phyloP scores from a whole-genome alignment of 2,329 filamentous ascomycete species.

The Macrophomina phaseolina region DNA sequence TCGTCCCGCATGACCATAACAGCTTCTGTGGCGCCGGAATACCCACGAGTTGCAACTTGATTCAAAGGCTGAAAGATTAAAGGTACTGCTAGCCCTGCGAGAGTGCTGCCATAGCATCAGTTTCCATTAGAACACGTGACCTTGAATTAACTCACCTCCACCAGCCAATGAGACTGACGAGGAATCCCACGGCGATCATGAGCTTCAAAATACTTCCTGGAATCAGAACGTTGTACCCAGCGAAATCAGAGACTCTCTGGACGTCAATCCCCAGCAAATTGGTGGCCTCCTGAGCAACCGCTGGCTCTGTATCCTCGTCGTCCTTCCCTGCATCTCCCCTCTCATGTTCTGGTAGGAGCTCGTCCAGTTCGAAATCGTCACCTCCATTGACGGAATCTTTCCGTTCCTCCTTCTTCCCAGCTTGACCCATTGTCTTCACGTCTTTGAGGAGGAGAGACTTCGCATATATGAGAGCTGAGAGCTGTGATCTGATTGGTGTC shows the following conservation, averaged over 20 bases:
- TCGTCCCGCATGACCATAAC: slow-evolving; percentile 78
- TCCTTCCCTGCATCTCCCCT: slow-evolving; percentile 28
- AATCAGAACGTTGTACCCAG: slow-evolving; percentile 70
- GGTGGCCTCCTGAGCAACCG: slow-evolving; percentile 66
- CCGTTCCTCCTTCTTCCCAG: not conserved
- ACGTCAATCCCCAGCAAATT: slow-evolving; percentile 79
- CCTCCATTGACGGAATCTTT: not conserved
- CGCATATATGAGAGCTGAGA: slow-evolving; percentile 74
- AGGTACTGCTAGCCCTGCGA: not conserved
- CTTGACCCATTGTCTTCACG: slow-evolving; percentile 61
- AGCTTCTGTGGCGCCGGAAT: slow-evolving; percentile 54
- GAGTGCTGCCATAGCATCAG: not conserved
- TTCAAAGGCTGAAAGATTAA: slow-evolving; percentile 17
- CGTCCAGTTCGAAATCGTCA: slow-evolving; percentile 42
- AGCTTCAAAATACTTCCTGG: slow-evolving; percentile 68
- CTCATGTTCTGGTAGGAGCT: slow-evolving; percentile 43
- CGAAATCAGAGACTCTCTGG: slow-evolving; percentile 71
- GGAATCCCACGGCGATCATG: slow-evolving; percentile 67
- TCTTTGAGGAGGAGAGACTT: slow-evolving; percentile 80
- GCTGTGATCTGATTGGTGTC: slow-evolving; percentile 67
- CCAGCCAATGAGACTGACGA: slow-evolving; percentile 69
- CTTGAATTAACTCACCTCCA: too few relatives aligned
- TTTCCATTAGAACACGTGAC: too few relatives aligned
- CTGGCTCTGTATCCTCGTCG: not conserved
- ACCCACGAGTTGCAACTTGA: not conserved